Base-by-base conservation (phyloP, 176 grass and related monocot species). In the Bothriochloa decipiens region DNA sequence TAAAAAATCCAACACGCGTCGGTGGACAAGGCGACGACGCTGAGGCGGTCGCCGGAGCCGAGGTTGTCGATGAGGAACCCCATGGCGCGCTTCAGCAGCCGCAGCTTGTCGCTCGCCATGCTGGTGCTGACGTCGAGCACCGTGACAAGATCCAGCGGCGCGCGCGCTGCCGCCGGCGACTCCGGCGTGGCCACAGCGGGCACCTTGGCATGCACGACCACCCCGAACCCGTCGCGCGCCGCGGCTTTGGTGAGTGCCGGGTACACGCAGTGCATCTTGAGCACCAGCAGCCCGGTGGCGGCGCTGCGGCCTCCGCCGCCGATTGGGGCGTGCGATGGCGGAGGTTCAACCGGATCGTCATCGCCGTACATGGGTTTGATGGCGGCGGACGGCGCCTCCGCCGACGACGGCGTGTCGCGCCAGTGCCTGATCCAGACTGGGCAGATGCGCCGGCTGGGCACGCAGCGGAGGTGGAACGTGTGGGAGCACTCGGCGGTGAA, bases 401-500 rank as follows among this genome's bases (percentile, higher is more conserved):
- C 3, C 37, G 53, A 8, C 8, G 53, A 58, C 53, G 53, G 53
- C 53, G 84, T 41, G 41, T 85, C 49, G 36, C 72, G 77, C 89
- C 85, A 91, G 20, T 25, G 68, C 35, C 45, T 72, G 60, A 26
- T 55, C 81, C 89, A 91, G 80, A 91, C 81, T 18, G 89, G 89
- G 76, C 89, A 91, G 45, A 91, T 0, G 1, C 12, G 62, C 17
- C 39, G 65, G 18, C 69, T 47, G 57, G 80, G 28, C 36, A 84
- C 87, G 85, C 89, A 91, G 42, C 83, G 69, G 76, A 91, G 84
- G 83, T 91, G 89, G 81, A 91, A 91, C 1, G 69, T 76, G 81
- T 88, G 89, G 36, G 89, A 91, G 85, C 85, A 91, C 81, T 91
- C 89, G 5, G 89, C 85, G 1, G 61, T 82, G 81, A 88, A 91